phyloP scores from a whole-genome alignment of 371 early-diverging fungal genomes.

The Mortierella sp. region DNA sequence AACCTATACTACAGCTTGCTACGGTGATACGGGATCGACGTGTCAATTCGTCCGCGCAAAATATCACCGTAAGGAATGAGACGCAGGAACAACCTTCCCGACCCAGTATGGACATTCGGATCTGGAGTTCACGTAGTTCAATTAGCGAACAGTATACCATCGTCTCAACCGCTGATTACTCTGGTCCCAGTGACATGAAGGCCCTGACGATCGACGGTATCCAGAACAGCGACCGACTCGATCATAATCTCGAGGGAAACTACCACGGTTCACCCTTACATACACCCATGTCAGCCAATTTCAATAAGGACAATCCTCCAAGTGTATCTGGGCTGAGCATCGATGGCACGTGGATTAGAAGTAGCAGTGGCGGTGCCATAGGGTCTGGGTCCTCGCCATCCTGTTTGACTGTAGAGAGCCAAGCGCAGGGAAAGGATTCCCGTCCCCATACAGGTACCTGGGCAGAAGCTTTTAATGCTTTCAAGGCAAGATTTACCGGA shows the following conservation, averaged over 20 bases:
- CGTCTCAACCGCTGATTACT: background rate
- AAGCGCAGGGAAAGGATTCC: conserved; percentile 1
- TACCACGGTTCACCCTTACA: conserved; percentile 33
- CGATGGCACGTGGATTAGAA: conserved; percentile 23
- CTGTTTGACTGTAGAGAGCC: conserved; percentile 30
- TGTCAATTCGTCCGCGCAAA: background rate
- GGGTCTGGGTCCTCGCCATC: background rate
- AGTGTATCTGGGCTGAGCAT: conserved; percentile 28
- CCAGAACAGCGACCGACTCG: conserved; percentile 44
- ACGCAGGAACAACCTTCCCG: conserved; percentile 3
- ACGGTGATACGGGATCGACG: conserved; percentile 33
- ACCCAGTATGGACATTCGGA: conserved; percentile 26
- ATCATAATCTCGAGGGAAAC: conserved; percentile 38
- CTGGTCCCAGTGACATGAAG: conserved; percentile 1
- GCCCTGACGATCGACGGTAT: conserved; percentile 38
- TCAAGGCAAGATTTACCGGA: conserved; percentile 28
- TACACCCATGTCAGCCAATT: conserved; percentile 6
- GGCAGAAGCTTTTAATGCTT: conserved; percentile 35
- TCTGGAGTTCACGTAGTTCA: conserved; percentile 24
- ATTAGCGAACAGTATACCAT: conserved; percentile 2
- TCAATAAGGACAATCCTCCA: conserved; percentile 19
- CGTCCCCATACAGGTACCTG: conserved; percentile 44
- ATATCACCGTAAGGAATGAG: background rate
- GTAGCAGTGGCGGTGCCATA: conserved; percentile 5
- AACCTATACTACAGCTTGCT: conserved; percentile 35